Base-by-base conservation (phyloP, 2,329 filamentous ascomycete genomes). In the Huntiella savannae region DNA sequence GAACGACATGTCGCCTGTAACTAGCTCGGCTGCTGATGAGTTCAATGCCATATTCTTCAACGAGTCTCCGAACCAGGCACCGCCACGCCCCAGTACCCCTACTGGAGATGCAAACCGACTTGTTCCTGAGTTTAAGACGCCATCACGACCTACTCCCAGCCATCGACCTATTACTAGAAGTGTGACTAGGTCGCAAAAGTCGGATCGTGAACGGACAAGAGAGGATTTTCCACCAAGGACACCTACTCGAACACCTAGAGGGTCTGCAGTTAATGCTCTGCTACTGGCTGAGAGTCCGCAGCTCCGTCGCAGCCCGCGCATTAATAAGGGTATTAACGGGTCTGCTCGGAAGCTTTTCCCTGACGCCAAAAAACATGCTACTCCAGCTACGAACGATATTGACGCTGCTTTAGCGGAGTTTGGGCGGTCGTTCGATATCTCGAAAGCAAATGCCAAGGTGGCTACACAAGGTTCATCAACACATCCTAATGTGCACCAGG, bases 11-110 rank as follows among this genome's bases (percentile, higher is more conserved):
- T 28, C 22, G 8, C 22, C 22, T 10, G 22, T 3, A 10, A 28
- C 22, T 7, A 28, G 22, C 22, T 28, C 46, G 33, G 13, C 43
- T 40, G 71, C 77, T 49, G 40, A 49, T 15, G 49, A 53, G 35
- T 59, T 82, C 4, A 70, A 75, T 36, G 67, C 71, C 43, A 67
- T 91, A 4, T 87, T 91, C 54, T 60, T 51, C 63, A 63, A 32
- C 39, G 33, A 15, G 16, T 16, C 7, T 22, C 40, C 3, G 17
- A 22, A 47, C 46, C 53, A 22, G 51, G 56, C 53, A 66, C 61
- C 45, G 77, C 63, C 45, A 77, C 67, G 3, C 73, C 68, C 50
- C 67, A 67, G 37, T 53, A 58, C 4, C 70, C 67, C 56, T 46
- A 63, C 33, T 28, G 22, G 22, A 28, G 22, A 28, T 28, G 22